Conservation (phyloP, 2,329 filamentous ascomycete genomes). For the Colletotrichum cereale region DNA sequence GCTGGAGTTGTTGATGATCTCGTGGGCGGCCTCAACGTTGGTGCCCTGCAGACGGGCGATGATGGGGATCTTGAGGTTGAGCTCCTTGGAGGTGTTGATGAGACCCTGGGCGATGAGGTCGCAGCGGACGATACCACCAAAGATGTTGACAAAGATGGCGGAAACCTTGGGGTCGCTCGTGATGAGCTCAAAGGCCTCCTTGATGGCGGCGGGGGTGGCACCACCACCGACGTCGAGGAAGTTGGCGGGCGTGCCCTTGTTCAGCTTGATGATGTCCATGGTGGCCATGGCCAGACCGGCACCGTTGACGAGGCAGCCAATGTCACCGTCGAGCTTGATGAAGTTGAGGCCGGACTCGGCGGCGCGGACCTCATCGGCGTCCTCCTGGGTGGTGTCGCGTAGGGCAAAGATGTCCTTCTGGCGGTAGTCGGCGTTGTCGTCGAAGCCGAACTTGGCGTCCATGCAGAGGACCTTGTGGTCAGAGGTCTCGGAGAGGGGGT, state of each 20-base stretch:
- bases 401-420: conserved; percentile 96
- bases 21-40: conserved; percentile 95
- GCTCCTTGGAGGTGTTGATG: conserved; percentile 92
- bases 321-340: conserved; percentile 99
- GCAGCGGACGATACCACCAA: conserved; percentile 97
- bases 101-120: conserved; percentile 97
- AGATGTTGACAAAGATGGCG: conserved; percentile 99
- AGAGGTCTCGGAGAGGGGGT: conserved; percentile 97
- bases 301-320: conserved; percentile 98
- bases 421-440: conserved; percentile 98
- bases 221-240: conserved; percentile 99
- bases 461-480: conserved; percentile 99
- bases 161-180: conserved; percentile 98
- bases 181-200: conserved; percentile 98
- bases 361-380: conserved; percentile 94
- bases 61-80: conserved; percentile 97
- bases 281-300: conserved; percentile 99
- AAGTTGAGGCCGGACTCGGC: conserved; percentile 97
- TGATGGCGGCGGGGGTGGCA: conserved; percentile 95
- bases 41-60: conserved; percentile 98
- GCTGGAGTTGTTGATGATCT: conserved; percentile 94
- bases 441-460: conserved; percentile 99
- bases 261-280: conserved; percentile 99
- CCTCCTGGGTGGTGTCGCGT: conserved; percentile 96
- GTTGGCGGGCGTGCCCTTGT: conserved; percentile 95